A percentile compares a stretch with the other conserved stretches of the same genome.
Conservation (phyloP, 2,329 filamentous ascomycete genomes). For the Phialocephala subalpina region DNA sequence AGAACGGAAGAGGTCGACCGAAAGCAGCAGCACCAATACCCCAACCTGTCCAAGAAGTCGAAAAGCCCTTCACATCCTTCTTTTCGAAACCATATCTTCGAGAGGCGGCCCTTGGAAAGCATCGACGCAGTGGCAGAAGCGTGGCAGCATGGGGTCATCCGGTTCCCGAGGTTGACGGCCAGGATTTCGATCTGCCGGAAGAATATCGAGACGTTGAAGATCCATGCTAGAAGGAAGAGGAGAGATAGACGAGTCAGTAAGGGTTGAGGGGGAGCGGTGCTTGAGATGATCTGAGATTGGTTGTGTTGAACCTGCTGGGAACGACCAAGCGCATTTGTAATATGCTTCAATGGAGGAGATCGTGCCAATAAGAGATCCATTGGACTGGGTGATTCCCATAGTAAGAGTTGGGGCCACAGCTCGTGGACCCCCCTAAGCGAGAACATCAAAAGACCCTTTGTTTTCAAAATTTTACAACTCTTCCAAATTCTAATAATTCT, state of each 20-base stretch:
- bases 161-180: conserved; percentile 74
- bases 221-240: conserved; percentile 69
- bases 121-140: conserved; percentile 73
- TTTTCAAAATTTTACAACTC: too few species aligned
- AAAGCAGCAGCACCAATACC: conserved; percentile 40
- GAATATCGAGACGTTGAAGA: conserved; percentile 56
- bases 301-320: too few species aligned
- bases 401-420: too few species aligned
- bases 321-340: too few species aligned
- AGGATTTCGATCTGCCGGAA: conserved; percentile 78
- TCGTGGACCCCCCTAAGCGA: too few species aligned
- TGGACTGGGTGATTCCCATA: too few species aligned
- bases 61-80: conserved; percentile 83
- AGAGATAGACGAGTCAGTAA: conserved; percentile 43
- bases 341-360: too few species aligned
- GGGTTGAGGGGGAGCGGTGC: conserved; percentile 24
- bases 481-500: too few species aligned
- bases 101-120: conserved; percentile 77
- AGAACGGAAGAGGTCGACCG: conserved; percentile 42
- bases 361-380: too few species aligned
- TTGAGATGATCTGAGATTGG: too few species aligned
- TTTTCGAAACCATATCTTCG: conserved; percentile 77
- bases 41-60: conserved; percentile 41
- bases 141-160: conserved; percentile 83
- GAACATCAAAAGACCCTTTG: too few species aligned